phyloP scores from a whole-genome alignment of 140 eudicot genomes.

The Anethum foeniculum region DNA sequence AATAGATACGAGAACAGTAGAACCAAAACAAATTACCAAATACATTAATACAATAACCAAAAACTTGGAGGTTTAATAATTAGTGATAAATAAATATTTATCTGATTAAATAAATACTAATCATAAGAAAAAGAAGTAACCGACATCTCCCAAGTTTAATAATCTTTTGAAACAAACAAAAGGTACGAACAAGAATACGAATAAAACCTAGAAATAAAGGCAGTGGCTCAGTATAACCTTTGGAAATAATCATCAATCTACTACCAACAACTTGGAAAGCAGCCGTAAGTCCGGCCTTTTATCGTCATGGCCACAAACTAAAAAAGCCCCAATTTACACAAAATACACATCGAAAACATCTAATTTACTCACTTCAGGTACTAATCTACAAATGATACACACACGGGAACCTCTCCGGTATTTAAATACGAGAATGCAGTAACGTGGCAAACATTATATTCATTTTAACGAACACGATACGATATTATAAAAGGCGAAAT shows the following conservation, averaged over 20 bases:
- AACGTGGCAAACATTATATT: neutral
- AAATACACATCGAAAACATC: neutral
- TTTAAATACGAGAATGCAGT: neutral
- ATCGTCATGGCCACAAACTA: conserved; percentile 38
- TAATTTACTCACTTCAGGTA: neutral
- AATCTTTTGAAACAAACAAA: neutral
- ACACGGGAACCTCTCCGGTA: neutral
- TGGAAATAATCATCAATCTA: conserved; percentile 50
- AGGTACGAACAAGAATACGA: neutral
- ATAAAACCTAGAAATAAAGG: neutral
- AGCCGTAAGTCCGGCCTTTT: conserved; percentile 72
- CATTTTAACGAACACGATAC: no score
- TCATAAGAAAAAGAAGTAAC: neutral
- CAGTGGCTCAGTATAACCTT: conserved; percentile 43
- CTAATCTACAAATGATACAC: neutral
- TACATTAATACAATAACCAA: neutral
- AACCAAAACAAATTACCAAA: neutral
- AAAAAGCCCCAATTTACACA: neutral
- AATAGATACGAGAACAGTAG: neutral
- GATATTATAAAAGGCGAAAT: neutral
- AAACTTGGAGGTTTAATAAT: no score
- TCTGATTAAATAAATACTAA: no score
- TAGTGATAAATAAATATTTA: no score
- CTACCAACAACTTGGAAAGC: conserved; percentile 50
- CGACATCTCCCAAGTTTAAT: neutral